These are phyloP conservation scores for Hypocreales sp. DNA, from an alignment of 2,329 filamentous ascomycete species.

Conservation along the genomic window DNA sequence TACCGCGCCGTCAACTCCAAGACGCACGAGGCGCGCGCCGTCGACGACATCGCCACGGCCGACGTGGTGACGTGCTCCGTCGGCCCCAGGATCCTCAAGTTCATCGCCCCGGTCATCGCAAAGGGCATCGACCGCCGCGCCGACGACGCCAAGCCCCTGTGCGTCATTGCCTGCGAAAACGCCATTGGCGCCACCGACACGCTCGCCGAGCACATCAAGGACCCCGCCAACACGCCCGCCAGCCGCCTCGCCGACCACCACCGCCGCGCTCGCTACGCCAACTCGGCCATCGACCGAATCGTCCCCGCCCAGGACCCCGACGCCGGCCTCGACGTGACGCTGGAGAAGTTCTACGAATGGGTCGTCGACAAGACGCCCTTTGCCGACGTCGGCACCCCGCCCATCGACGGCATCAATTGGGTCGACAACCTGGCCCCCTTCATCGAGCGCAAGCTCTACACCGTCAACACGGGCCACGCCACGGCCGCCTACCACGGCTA, in stretches of 20 bases:
- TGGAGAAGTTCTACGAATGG: constrained; percentile 99
- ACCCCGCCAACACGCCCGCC: constrained; percentile 53
- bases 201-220: constrained; percentile 66
- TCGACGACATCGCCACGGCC: constrained; percentile 74
- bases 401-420: constrained; percentile 82
- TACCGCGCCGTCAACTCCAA: constrained; percentile 96
- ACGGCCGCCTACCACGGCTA: constrained; percentile 93
- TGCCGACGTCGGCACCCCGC: constrained; percentile 44
- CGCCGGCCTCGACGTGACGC: constrained; percentile 75
- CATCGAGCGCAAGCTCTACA: constrained; percentile 99
- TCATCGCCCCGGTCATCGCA: constrained; percentile 89
- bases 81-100: constrained; percentile 88
- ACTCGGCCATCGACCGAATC: constrained; percentile 96
- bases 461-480: constrained; percentile 95
- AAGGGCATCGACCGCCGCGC: constrained; percentile 76
- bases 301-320: constrained; percentile 76
- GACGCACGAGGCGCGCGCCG: constrained; percentile 62
- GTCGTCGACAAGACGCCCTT: constrained; percentile 85
- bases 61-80: constrained; percentile 94
- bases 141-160: constrained; percentile 48
- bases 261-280: constrained; percentile 75
- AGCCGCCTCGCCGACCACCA: constrained; percentile 53
- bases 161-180: constrained; percentile 97
- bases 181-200: constrained; percentile 88
- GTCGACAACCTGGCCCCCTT: constrained; percentile 84